phyloP scores from a whole-genome alignment of 352 stramenopile genomes.

The Pythium apleroticum region DNA sequence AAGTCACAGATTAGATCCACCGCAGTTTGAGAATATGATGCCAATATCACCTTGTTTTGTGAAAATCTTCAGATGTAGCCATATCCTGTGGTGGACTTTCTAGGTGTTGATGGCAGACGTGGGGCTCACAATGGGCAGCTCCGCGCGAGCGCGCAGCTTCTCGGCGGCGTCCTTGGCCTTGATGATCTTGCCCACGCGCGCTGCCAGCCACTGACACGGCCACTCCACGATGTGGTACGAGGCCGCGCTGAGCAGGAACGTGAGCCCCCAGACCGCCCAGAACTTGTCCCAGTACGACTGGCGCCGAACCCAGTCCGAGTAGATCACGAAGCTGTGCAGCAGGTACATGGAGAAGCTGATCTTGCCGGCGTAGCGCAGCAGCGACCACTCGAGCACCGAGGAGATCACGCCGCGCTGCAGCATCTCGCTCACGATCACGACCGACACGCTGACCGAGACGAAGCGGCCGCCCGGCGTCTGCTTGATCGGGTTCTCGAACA shows the following conservation, averaged over 20 bases:
- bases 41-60: too few species aligned
- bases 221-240: constrained; percentile 40
- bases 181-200: background rate
- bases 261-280: constrained; percentile 34
- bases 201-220: constrained; percentile 27
- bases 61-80: too few species aligned
- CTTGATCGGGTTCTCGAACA: constrained; percentile 25
- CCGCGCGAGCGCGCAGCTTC: too few species aligned
- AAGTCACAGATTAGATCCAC: too few species aligned
- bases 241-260: constrained; percentile 29
- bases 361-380: constrained; percentile 36
- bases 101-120: background rate
- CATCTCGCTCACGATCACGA: constrained; percentile 41
- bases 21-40: too few species aligned
- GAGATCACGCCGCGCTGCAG: constrained; percentile 30
- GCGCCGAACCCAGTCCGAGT: constrained; percentile 28
- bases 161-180: constrained; percentile 8
- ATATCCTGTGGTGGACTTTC: background rate
- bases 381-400: constrained; percentile 33
- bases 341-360: constrained; percentile 47
- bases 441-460: constrained; percentile 26
- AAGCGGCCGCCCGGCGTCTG: constrained; percentile 14
- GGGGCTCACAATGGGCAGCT: background rate
- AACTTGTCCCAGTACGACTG: constrained; percentile 39
- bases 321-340: constrained; percentile 47